Base-by-base conservation (phyloP, 2,329 filamentous ascomycete genomes). In the Pseudogymnoascus destructans region DNA sequence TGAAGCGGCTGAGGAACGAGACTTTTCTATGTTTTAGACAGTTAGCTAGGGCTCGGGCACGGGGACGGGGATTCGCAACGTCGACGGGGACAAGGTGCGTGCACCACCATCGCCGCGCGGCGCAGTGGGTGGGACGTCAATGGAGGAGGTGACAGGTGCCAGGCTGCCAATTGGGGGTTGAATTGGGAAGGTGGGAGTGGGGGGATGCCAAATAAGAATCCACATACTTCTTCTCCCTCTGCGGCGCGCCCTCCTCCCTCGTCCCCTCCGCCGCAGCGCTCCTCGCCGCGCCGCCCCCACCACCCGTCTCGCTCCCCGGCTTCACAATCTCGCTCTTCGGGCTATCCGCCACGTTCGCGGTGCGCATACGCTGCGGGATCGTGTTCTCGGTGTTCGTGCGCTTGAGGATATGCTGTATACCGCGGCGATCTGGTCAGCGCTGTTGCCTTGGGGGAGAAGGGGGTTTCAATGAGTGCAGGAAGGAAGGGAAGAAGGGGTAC, bases 1-100 rank as follows among this genome's bases (percentile, higher is more conserved):
- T 78, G 58, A 85, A 78, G 58, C 90, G 87, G 70, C 89, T 95
- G 25, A 98, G 80, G 69, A 98, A 95, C 11, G 90, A 95, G 15
- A 86, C 82, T 25, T 87, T 86, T 74, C 95, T 96, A 71, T 95
- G 66, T 59, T 58, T 27, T 25, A 25, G 23, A 19, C 21, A 15
- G 52, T 63, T 33, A 63, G 60, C 33, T 27, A 9, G 15, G 19
- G 35, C 25, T 56, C 21, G 55, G 55, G 46, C 57, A 38, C 56
- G 55, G 35, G 13, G 9, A 42, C 52, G 46, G 59, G 56, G 46
- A 52, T 61, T 61, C 64, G 59, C 60, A 62, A 63, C 61, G 60
- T 59, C 59, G 58, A 62, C 1, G 32, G 10, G 27, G 23, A 54
- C 61, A 59, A 10, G 33, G 32, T 13, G 6, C 13, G 19, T 36